Base-by-base conservation (phyloP, 139 green algal species). In the Chlamydomonas applanata region DNA sequence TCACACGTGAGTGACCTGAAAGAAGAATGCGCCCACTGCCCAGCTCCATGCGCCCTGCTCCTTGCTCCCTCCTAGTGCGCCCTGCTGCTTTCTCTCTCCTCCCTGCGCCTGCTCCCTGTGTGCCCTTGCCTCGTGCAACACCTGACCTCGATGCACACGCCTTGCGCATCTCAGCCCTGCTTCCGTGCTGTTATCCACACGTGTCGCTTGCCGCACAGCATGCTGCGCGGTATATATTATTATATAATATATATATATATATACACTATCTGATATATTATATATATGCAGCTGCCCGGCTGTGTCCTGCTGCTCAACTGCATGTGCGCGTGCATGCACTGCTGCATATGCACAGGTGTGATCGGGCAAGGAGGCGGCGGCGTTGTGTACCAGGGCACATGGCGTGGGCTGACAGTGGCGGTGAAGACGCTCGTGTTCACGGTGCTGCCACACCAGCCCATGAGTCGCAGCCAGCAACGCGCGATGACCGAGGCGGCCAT, bases 391-490 rank as follows among this genome's bases (percentile, higher is more conserved):
- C 46, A 46, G 45, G 67, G 67, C 67, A 45, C 45, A 20, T 83
- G 78, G 78, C 65, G 72, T 13, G 61, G 61, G 11, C 69, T 83
- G 46, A 59, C 60, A 14, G 78, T 83, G 22, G 78, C 78, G 3
- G 66, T 83, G 52, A 83, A 83, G 65, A 83, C 69, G 19, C 53
- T 83, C 22, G 61, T 79, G n/a, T 79, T 83, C 57, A 69, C 32
- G 9, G 62, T 52, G 62, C 62, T 69, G 62, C 62, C 62, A 3
- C 24, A 19, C 14, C 62, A 69, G 22, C 62, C 62, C 62, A 52
- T 69, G 65, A 79, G 14, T 35, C 60, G 64, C 33, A 53, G 62
- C 24, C 66, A 72, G 65, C 46, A 75, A 35, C 62, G 70, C 3
- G 76, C 72, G 4, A 73, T 82, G 44, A 77, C 59, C 20, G 59